Evolutionary conservation across 2,329 filamentous ascomycete genomes (phyloP), one percentile per base, ranked within the genome.

Genomic region (Aspergillus pseudonomiae): DNA sequence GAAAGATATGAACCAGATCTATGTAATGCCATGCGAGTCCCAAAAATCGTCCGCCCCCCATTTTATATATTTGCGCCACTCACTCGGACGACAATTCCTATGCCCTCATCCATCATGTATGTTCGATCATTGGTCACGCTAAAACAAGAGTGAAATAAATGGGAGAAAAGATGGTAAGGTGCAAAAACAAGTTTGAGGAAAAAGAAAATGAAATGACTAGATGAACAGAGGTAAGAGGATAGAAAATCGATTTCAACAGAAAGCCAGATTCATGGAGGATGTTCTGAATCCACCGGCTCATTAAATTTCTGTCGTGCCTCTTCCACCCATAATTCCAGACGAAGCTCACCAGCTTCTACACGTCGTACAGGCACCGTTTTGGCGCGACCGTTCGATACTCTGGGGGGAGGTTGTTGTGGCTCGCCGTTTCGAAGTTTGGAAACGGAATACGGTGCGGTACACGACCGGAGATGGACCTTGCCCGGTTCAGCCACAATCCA

Each of bases 271-370:
- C 71, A 78, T 67, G 73, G 68, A 46, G 75, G 73, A 65, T 77
- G 71, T 65, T 77, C 76, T 59, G 77, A 74, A 52, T 77, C 73
- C 68, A 76, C 72, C 63, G 75, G 75, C 69, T 81, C 77, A 65
- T 77, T 77, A 65, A 82, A 81, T 72, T 88, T 88, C 60, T 82
- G 81, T 65, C 80, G 82, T 62, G 84, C 85, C 72, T 91, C 88
- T 76, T 92, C 89, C 61, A 91, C 84, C 89, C 88, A 91, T 62
- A 88, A 82, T 74, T 91, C 89, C 71, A 91, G 83, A 28, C 85
- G 79, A 73, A 91, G 85, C 63, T 89, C 87, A 4, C 88, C 89
- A 3, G 87, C 85, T 68, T 89, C 85, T 21, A 91, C 84, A 36
- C 84, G 82, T 66, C 89, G 82, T 52, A 92, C 81, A 1, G 89